Conservation (phyloP, 2,329 filamentous ascomycete species). For the Beauveria sp. region DNA sequence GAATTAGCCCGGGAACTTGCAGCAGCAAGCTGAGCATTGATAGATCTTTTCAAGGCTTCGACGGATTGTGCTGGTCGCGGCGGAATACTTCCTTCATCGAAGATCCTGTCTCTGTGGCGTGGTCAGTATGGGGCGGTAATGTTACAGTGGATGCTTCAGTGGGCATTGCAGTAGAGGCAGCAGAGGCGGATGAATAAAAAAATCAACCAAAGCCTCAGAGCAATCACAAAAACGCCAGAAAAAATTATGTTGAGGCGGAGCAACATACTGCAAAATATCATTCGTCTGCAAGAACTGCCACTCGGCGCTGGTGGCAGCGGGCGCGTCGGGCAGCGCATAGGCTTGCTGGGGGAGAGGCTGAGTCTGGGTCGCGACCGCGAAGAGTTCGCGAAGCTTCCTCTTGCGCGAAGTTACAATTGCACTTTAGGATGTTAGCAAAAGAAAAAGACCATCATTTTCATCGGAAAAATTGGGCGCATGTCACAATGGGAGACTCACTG, state of each 20-base stretch:
- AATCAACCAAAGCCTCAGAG: neutral
- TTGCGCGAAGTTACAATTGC: constrained; percentile 77
- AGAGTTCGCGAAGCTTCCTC: constrained; percentile 84
- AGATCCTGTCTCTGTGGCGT: constrained; percentile 28
- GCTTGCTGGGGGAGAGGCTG: constrained; percentile 52
- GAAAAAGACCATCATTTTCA: constrained; percentile 37
- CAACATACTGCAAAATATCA: constrained; percentile 53
- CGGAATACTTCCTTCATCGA: constrained; percentile 48
- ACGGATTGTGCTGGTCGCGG: constrained; percentile 37
- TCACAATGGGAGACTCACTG: constrained; percentile 41
- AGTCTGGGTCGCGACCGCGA: constrained; percentile 66
- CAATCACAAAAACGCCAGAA: constrained; percentile 10
- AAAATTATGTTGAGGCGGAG: neutral
- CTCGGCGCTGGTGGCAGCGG: constrained; percentile 43
- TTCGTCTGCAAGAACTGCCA: constrained; percentile 48
- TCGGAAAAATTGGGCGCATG: constrained; percentile 45
- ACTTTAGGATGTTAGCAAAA: constrained; percentile 42
- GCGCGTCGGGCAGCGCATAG: constrained; percentile 50
- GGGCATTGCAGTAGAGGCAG: constrained; percentile 4
- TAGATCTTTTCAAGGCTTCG: constrained; percentile 33
- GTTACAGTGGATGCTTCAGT: constrained; percentile 10
- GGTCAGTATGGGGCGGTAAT: neutral
- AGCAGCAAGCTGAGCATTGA: constrained; percentile 15
- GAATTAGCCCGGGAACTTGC: neutral
- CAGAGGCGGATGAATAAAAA: constrained; percentile 17